A percentile compares a stretch with the other conserved stretches of the same genome.
phyloP scores from a whole-genome alignment of 108 stramenopile species.

The Pseudonitzschia multistriata region DNA sequence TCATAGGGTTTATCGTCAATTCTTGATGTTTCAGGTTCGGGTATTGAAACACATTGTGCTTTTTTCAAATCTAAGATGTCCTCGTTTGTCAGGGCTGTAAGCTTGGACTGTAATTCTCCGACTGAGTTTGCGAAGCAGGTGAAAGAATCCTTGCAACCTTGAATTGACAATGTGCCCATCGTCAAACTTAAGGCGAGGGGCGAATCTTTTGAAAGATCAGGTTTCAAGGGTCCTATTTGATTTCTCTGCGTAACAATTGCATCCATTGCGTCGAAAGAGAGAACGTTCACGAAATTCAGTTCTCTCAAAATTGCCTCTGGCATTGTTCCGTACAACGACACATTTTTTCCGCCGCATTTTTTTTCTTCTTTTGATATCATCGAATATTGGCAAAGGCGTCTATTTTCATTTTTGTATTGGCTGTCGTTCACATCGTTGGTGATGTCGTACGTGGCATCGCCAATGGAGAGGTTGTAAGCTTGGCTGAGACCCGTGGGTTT shows the following conservation, averaged over 20 bases:
- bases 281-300: constrained; percentile 59
- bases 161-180: constrained; percentile 50
- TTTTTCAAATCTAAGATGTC: constrained; percentile 32
- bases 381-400: constrained; percentile 39
- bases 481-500: constrained; percentile 46
- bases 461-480: constrained; percentile 57
- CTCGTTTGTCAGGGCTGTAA: constrained; percentile 49
- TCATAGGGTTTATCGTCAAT: background rate
- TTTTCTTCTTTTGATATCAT: background rate
- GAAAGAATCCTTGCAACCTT: constrained; percentile 81
- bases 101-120: constrained; percentile 55
- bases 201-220: constrained; percentile 36
- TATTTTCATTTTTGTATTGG: constrained; percentile 44
- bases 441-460: constrained; percentile 54
- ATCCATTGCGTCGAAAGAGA: constrained; percentile 64
- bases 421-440: constrained; percentile 26
- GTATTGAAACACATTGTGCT: background rate
- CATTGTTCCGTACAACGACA: constrained; percentile 16
- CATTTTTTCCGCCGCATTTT: background rate
- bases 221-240: background rate
- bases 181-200: constrained; percentile 36
- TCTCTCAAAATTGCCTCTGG: constrained; percentile 49
- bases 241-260: constrained; percentile 32
- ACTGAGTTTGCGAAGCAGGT: constrained; percentile 58
- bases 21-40: background rate